Conservation (phyloP, 2,329 filamentous ascomycete species). For the Xylaria sp. region DNA sequence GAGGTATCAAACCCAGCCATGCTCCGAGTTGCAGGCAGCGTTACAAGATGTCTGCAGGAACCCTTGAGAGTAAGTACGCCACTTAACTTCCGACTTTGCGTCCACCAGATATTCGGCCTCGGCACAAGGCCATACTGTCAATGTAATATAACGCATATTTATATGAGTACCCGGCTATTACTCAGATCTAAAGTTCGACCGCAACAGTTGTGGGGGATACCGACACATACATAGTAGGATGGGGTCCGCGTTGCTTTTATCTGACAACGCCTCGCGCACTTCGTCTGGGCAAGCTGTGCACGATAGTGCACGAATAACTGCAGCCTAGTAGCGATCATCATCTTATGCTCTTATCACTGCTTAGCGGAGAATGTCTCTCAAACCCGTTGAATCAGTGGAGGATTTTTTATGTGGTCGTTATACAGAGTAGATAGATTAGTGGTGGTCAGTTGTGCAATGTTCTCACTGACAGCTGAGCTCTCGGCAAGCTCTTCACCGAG, state of each 20-base stretch:
- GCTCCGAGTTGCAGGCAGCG: constrained; percentile 17
- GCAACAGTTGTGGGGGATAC: constrained; percentile 11
- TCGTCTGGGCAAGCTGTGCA: constrained; percentile 1
- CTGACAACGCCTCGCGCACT: constrained; percentile 6
- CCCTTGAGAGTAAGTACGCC: constrained; percentile 18
- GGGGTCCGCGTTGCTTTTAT: constrained; percentile 5
- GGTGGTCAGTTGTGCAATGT: neutral
- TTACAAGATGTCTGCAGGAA: constrained; percentile 34
- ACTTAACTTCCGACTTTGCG: constrained; percentile 11
- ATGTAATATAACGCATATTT: neutral
- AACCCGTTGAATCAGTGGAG: constrained; percentile 18
- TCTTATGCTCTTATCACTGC: neutral
- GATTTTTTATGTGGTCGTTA: constrained; percentile 1
- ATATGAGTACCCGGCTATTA: constrained; percentile 1
- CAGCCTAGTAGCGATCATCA: neutral
- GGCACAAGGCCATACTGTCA: constrained; percentile 5
- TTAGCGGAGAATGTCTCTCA: neutral
- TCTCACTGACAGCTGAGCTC: constrained; percentile 4
- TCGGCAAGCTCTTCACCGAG: neutral
- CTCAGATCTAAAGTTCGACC: neutral
- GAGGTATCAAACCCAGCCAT: constrained; percentile 14
- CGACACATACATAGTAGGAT: neutral
- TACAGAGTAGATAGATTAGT: neutral
- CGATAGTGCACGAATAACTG: constrained; percentile 3
- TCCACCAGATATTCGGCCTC: constrained; percentile 19